These are phyloP conservation scores for Trichosanthes truncata DNA, from an alignment of 306 rosid species.

Conservation along the genomic window DNA sequence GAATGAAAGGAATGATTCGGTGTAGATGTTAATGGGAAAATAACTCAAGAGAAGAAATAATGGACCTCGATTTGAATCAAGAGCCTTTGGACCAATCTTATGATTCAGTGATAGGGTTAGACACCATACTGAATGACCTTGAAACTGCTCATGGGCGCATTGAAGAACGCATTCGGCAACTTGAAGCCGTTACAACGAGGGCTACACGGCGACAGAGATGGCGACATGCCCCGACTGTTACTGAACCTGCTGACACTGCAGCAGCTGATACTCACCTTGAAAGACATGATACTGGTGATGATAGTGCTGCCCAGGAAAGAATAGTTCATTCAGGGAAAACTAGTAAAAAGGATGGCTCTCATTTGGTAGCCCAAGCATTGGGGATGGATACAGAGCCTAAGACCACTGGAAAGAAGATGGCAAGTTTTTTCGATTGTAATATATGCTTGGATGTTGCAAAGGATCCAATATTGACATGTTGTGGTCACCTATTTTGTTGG, in stretches of 20 bases:
- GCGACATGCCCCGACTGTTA: conserved; percentile 17
- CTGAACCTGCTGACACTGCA: conserved; percentile 14
- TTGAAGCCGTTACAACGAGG: conserved; percentile 43
- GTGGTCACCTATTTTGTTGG: conserved; percentile 95
- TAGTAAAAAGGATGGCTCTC: conserved; percentile 16
- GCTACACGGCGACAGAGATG: conserved; percentile 39
- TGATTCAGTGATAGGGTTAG: conserved; percentile 30
- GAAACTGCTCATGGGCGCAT: conserved; percentile 46
- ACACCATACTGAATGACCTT: conserved; percentile 40
- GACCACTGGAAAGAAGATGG: conserved; percentile 14
- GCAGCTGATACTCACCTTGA: conserved; percentile 15
- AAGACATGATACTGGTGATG: conserved; percentile 1
- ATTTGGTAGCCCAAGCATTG: conserved; percentile 47
- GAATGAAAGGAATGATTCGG: neutral
- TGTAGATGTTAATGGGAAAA: conserved; percentile 19
- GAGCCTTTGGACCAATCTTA: conserved; percentile 29
- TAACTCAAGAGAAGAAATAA: conserved; percentile 22
- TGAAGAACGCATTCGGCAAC: conserved; percentile 45
- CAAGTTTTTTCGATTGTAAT: conserved; percentile 50
- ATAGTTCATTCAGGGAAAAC: neutral
- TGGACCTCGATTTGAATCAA: conserved; percentile 48
- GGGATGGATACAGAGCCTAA: conserved; percentile 25
- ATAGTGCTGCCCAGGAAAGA: conserved; percentile 16
- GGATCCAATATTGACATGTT: conserved; percentile 70
- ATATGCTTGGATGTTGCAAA: conserved; percentile 43